Base-by-base conservation (phyloP, 2,329 filamentous ascomycete species). In the Fusarium dlaminii region DNA sequence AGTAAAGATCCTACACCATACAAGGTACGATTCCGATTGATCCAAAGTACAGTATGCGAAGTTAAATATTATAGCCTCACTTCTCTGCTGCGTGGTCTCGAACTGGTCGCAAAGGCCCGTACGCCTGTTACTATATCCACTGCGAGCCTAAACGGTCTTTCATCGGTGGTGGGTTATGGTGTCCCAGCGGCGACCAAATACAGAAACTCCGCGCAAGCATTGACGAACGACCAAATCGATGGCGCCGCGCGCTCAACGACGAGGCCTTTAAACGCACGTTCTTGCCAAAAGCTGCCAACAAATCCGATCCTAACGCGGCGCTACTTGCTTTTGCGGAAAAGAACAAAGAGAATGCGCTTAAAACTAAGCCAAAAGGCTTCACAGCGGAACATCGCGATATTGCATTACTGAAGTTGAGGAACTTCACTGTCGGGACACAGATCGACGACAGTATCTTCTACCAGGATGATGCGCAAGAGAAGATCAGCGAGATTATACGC, bases 101-200 rank as follows among this genome's bases (percentile, higher is more conserved):
- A 27, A 97, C 94, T 0, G 95, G 95, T 27, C 89, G 93, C 62
- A 97, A 98, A 82, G 94, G 94, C 0, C 92, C 93, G 15, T 97
- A 96, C 82, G 95, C 95, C 12, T 92, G 91, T 79, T 98, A 98
- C 84, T 98, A 97, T 83, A 84, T 98, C 27, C 94, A 97, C 81
- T 88, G 94, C 73, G 90, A 96, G 80, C 94, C 95, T 17, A 86
- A 86, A 6, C 85, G 88, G 57, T 92, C 90, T 79, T 93, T 96
- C 76, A 85, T 97, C 46, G 95, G 93, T 66, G 94, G 94, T 52
- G 95, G 95, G 3, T 84, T 97, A 22, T 98, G 94, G 94, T 89
- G 92, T 77, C 94, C 94, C 5, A 93, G 94, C 59, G 88, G 89
- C 4, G 83, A 85, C 9, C 86, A 90, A n/a, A 84, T 96, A 20